Percentiles rank a stretch among this genome's conserved stretches.
Evolutionary conservation across 1,284 basidiomycete genomes (phyloP).

Genomic region (Cutaneotrichosporon sp.): DNA sequence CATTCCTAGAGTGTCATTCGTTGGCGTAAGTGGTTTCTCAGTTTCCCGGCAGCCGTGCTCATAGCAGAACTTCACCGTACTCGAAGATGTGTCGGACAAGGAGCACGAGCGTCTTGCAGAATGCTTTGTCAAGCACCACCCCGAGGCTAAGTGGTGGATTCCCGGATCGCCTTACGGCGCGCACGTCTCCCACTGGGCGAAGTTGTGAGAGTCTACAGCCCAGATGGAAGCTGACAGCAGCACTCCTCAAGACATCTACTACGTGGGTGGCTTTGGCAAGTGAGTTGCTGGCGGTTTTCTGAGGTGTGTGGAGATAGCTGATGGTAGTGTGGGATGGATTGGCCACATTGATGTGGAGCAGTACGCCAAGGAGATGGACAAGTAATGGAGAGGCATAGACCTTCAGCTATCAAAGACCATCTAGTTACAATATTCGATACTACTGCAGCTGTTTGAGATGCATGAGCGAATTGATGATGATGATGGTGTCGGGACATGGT

Average conservation of each 20-base stretch:
- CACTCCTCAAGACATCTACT: conserved; percentile 52
- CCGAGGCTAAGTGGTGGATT: conserved; percentile 45
- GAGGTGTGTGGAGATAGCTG: neutral
- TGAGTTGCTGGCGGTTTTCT: conserved; percentile 32
- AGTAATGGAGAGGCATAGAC: too few species aligned
- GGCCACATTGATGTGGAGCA: conserved; percentile 56
- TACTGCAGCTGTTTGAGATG: too few species aligned
- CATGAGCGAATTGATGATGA: too few species aligned
- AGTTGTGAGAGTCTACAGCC: conserved; percentile 30
- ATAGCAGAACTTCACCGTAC: conserved; percentile 37
- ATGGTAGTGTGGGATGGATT: conserved; percentile 53
- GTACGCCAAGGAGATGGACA: conserved; percentile 48
- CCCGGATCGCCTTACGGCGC: conserved; percentile 32
- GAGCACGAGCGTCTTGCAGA: conserved; percentile 23
- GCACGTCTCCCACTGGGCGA: conserved; percentile 42
- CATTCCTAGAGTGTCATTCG: conserved; percentile 55
- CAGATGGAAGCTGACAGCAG: neutral
- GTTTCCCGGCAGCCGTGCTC: neutral
- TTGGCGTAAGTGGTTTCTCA: conserved; percentile 52
- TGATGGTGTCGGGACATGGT: too few species aligned
- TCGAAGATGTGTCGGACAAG: conserved; percentile 22
- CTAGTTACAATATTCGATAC: too few species aligned
- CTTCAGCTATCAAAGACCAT: too few species aligned
- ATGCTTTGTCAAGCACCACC: conserved; percentile 41
- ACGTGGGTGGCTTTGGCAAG: conserved; percentile 64